A percentile compares a stretch with the other conserved stretches of the same genome.
Evolutionary conservation across 2,329 filamentous ascomycete species (phyloP).

Genomic region (Stromatinia cepivora): DNA sequence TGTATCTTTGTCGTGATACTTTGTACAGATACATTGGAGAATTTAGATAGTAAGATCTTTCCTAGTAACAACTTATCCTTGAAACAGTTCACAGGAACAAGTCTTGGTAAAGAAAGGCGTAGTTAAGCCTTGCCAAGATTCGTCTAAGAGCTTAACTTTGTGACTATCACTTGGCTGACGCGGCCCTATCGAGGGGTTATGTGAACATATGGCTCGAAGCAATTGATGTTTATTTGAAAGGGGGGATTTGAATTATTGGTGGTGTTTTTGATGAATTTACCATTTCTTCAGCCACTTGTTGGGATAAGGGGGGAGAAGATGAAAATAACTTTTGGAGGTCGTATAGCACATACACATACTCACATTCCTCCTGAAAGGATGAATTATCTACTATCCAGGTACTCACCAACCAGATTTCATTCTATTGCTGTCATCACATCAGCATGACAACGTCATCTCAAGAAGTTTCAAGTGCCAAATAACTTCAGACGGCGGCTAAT

Average conservation of each 20-base stretch:
- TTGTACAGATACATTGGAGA: neutral
- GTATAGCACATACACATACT: neutral
- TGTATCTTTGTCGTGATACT: neutral
- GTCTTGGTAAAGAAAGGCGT: neutral
- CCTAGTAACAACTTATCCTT: neutral
- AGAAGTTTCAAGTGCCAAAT: neutral
- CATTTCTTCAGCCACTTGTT: neutral
- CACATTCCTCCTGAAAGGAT: too few relatives aligned
- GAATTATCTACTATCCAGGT: too few relatives aligned
- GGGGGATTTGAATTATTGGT: constrained; percentile 2
- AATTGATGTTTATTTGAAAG: neutral
- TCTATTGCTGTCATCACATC: neutral
- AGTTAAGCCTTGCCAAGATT: constrained; percentile 10
- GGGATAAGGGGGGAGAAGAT: neutral
- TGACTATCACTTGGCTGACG: neutral
- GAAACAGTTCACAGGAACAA: neutral
- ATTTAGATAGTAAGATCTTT: neutral
- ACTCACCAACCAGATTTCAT: neutral
- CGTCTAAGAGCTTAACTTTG: constrained; percentile 9
- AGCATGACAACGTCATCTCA: neutral
- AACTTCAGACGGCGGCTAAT: constrained; percentile 6
- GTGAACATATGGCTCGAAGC: neutral
- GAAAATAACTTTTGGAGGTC: neutral
- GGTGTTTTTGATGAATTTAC: neutral
- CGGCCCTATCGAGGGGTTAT: constrained; percentile 8